These are phyloP conservation scores for Colletotrichum paranaense DNA, from an alignment of 2,329 filamentous ascomycete species.

Conservation along the genomic window DNA sequence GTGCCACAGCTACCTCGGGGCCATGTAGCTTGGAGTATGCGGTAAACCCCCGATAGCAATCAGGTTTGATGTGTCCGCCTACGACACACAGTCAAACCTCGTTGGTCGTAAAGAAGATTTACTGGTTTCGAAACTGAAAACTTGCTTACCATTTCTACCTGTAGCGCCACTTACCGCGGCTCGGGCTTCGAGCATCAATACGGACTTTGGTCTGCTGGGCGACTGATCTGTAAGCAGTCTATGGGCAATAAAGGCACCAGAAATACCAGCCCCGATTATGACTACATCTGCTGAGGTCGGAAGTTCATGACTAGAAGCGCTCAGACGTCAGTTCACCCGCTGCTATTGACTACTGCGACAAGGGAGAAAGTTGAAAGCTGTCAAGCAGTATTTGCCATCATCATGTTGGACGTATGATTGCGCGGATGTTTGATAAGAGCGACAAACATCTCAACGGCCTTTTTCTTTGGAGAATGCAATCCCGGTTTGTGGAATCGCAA, in stretches of 20 bases:
- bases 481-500: too few relatives aligned
- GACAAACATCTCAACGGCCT: too few relatives aligned
- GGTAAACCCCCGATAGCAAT: neutral
- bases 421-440: too few relatives aligned
- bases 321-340: neutral
- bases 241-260: neutral
- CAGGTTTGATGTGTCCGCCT: neutral
- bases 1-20: rapidly evolving
- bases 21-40: neutral
- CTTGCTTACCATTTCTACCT: neutral
- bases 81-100: neutral
- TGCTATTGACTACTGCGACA: neutral
- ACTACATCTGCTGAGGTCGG: neutral
- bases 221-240: neutral
- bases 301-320: rapidly evolving
- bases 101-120: neutral
- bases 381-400: neutral
- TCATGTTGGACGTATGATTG: too few relatives aligned
- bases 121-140: too few relatives aligned
- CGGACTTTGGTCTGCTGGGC: neutral
- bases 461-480: too few relatives aligned
- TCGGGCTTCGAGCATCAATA: neutral
- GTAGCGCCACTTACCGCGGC: neutral
- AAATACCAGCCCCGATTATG: neutral
- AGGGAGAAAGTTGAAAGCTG: neutral